These are phyloP conservation scores for Phascolomyces articulosus DNA, from an alignment of 371 early-diverging fungal genomes.

Conservation along the genomic window DNA sequence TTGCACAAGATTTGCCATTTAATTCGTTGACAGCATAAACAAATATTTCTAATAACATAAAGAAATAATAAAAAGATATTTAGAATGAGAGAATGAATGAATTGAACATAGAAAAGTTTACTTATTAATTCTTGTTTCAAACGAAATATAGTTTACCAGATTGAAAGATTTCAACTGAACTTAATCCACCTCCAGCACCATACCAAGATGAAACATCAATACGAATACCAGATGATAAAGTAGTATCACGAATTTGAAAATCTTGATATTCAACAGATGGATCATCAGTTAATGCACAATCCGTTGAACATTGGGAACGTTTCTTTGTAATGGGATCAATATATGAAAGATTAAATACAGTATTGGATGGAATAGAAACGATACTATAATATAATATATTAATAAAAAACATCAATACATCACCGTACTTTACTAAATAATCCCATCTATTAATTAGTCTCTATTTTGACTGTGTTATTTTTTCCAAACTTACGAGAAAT, in stretches of 20 bases:
- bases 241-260: conserved; percentile 51
- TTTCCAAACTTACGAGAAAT: conserved; percentile 52
- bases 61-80: background rate
- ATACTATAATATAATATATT: conserved; percentile 22
- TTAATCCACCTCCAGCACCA: conserved; percentile 75
- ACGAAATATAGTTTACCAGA: conserved; percentile 47
- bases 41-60: conserved; percentile 19
- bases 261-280: conserved; percentile 57
- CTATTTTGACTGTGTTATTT: too few relatives aligned
- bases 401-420: conserved; percentile 4
- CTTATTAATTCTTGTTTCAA: too few relatives aligned
- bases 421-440: too few relatives aligned
- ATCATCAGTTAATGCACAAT: conserved; percentile 61
- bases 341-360: conserved; percentile 58
- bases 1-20: conserved; percentile 17
- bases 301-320: conserved; percentile 52
- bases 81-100: too few relatives aligned
- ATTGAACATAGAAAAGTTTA: too few relatives aligned
- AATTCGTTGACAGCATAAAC: conserved; percentile 23
- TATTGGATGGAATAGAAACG: conserved; percentile 49
- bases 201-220: conserved; percentile 75
- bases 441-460: too few relatives aligned
- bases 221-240: conserved; percentile 53
- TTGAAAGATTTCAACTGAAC: conserved; percentile 71
- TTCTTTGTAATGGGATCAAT: conserved; percentile 56